Evolutionary conservation across 75 land plant genomes (phyloP), one percentile per base, ranked within the genome.

Genomic region (Chamaecyparis obtusa): DNA sequence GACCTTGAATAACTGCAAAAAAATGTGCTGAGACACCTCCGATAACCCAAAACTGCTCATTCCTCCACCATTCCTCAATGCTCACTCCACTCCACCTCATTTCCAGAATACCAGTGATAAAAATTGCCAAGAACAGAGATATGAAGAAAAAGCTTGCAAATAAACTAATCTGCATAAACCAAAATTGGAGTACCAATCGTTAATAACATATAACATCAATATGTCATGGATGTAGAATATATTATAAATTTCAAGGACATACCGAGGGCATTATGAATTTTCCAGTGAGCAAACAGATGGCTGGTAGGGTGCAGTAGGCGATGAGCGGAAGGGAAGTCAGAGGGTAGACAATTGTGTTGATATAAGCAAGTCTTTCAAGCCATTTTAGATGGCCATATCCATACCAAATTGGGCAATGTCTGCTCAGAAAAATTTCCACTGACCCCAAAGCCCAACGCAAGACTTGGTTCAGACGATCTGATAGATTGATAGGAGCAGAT

Each of bases 41-140:
- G 88, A 97, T 97, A 44, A 98, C 99, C 99, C 99, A 98, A 87
- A 98, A 98, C 89, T 98, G 99, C 90, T 98, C 99, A 51, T 98
- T 98, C 44, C 99, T 87, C 99, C 99, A 98, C 99, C 98, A 96
- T 86, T 98, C 99, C 74, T 94, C 95, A 48, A 95, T 92, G 90
- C 93, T 94, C n/a, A 95, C 96, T n/a, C 96, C 96, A 84, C 96
- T 95, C 96, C 96, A 95, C 86, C 94, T 90, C n/a, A 95, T 91
- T 92, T 95, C 96, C 5, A 95, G 89, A 33, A 95, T 93, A 55
- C 96, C 95, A 32, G 95, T 95, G 21, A 93, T 92, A 57, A 95
- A 92, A 84, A 95, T 94, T 37, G 96, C 93, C 55, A 95, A 51
- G 88, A 94, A 95, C 71, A 95, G 90, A 1, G 90, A 87, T 57